Evolutionary conservation across 2,329 filamentous ascomycete genomes (phyloP), one percentile per base, ranked within the genome.

Genomic region (Tympanopsis confertula): DNA sequence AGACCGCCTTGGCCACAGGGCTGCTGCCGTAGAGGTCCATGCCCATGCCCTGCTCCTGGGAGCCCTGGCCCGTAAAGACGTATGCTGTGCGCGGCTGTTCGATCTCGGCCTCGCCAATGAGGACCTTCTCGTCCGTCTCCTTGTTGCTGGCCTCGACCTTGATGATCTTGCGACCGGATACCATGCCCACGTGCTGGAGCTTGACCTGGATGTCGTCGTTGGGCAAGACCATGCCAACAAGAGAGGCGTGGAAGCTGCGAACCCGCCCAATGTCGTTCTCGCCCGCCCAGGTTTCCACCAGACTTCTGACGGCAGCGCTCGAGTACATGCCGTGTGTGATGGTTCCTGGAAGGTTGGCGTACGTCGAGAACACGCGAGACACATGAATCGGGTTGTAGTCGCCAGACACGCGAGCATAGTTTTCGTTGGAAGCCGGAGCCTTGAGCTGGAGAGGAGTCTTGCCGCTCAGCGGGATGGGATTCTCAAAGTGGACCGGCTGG

Each of bases 251-350:
- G 76, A 95, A 98, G 64, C 89, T 95, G 53, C 91, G 82, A 38
- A 98, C 89, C 51, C 91, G 89, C 33, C 91, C 89, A 50, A 96
- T 81, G 56, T 98, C 91, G 71, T 98, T 98, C 68, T 98, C 93
- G 1, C 89, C 91, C 38, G 93, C 91, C 91, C 91, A 98, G 0
- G 87, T 98, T 70, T 98, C 91, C 5, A 98, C 88, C 38, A 98
- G 69, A 56, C 87, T 94, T 52, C 93, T 82, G 19, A 98, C 91
- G 26, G 91, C 86, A 47, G 91, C 91, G 61, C 89, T 96, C 2
- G 89, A 93, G 71, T 96, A 98, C 91, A 98, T 98, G 56, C 91
- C 91, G 57, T 98, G 91, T 1, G 91, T 98, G 54, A 98, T 98
- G 33, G 91, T 98, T 36, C 91, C 93, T 1, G 88, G 88, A 13